Percentiles rank a stretch among this genome's conserved stretches.
These are phyloP conservation scores for Aspergillus bertholletiae DNA, from an alignment of 495 filamentous ascomycete genomes.

Conservation along the genomic window DNA sequence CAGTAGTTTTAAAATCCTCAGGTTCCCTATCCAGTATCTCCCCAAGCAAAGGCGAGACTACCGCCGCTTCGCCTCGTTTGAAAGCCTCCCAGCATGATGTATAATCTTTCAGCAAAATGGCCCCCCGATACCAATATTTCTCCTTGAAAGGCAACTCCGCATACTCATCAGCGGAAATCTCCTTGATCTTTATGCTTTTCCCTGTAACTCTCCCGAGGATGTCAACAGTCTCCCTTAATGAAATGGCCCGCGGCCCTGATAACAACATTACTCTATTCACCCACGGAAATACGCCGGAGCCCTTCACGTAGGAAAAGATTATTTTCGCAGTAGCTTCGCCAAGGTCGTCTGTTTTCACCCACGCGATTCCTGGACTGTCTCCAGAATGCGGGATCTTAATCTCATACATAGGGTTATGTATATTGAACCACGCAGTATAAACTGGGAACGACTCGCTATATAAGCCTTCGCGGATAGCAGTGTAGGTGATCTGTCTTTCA, in stretches of 20 bases:
- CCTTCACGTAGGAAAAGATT: slow-evolving; percentile 17
- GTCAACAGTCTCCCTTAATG: slow-evolving; percentile 32
- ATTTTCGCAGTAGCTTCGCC: slow-evolving; percentile 41
- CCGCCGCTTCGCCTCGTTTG: slow-evolving; percentile 30
- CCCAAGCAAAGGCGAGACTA: slow-evolving; percentile 24
- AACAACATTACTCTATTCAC: slow-evolving; percentile 30
- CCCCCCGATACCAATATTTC: slow-evolving; percentile 18
- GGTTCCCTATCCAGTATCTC: slow-evolving; percentile 32
- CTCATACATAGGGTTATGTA: slow-evolving; percentile 15
- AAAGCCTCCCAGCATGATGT: slow-evolving; percentile 38
- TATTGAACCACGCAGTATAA: slow-evolving; percentile 57
- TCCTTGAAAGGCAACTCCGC: slow-evolving; percentile 26
- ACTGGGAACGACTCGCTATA: slow-evolving; percentile 61
- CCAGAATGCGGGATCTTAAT: slow-evolving; percentile 44
- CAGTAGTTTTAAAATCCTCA: slow-evolving; percentile 22
- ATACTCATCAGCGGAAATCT: slow-evolving; percentile 39
- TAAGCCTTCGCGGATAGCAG: slow-evolving; percentile 55
- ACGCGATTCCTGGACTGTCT: slow-evolving; percentile 33
- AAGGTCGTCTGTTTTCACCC: slow-evolving; percentile 43
- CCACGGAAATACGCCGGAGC: slow-evolving; percentile 18
- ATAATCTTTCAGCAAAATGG: slow-evolving; percentile 17
- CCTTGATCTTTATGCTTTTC: slow-evolving; percentile 21
- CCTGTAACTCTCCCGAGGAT: slow-evolving; percentile 23
- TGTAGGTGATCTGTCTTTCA: too few relatives aligned
- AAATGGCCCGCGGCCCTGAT: slow-evolving; percentile 29